These are phyloP conservation scores for Phaeosphaeria sp. DNA, from an alignment of 2,329 filamentous ascomycete genomes.

Conservation along the genomic window DNA sequence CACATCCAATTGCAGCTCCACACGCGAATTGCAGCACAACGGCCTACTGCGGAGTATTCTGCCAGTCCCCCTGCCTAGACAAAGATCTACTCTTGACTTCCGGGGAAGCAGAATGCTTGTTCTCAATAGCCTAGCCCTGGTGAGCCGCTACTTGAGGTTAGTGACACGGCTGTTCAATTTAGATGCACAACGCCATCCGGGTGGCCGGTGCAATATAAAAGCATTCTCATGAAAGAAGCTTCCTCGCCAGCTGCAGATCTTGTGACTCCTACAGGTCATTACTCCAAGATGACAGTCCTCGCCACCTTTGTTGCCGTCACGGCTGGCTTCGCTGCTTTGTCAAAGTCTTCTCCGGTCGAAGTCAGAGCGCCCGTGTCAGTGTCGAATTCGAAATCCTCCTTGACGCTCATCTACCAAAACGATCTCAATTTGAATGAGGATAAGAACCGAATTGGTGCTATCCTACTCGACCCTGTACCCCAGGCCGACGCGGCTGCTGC, in stretches of 20 bases:
- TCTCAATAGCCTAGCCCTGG: conserved; percentile 27
- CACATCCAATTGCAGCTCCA: neutral
- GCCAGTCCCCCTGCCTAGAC: conserved; percentile 32
- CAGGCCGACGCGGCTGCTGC: conserved; percentile 49
- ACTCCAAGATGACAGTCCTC: conserved; percentile 29
- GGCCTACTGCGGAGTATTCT: conserved; percentile 15
- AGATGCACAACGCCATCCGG: conserved; percentile 25
- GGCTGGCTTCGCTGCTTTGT: conserved; percentile 23
- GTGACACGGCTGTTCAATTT: conserved; percentile 18
- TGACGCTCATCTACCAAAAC: conserved; percentile 62
- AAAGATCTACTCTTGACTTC: conserved; percentile 32
- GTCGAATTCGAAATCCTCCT: conserved; percentile 49
- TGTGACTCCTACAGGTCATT: neutral
- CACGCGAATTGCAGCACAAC: neutral
- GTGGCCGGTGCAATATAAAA: conserved; percentile 35
- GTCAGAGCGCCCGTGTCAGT: conserved; percentile 15
- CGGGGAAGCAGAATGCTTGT: conserved; percentile 37
- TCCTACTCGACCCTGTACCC: conserved; percentile 55
- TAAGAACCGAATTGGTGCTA: conserved; percentile 59
- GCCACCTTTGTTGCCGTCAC: conserved; percentile 27
- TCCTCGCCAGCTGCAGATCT: conserved; percentile 5
- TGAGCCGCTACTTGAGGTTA: conserved; percentile 21
- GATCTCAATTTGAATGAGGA: conserved; percentile 62
- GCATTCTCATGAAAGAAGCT: conserved; percentile 1
- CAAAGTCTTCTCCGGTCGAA: conserved; percentile 26